Evolutionary conservation across 2,329 filamentous ascomycete genomes (phyloP).

Genomic region (Colletotrichum siamense): DNA sequence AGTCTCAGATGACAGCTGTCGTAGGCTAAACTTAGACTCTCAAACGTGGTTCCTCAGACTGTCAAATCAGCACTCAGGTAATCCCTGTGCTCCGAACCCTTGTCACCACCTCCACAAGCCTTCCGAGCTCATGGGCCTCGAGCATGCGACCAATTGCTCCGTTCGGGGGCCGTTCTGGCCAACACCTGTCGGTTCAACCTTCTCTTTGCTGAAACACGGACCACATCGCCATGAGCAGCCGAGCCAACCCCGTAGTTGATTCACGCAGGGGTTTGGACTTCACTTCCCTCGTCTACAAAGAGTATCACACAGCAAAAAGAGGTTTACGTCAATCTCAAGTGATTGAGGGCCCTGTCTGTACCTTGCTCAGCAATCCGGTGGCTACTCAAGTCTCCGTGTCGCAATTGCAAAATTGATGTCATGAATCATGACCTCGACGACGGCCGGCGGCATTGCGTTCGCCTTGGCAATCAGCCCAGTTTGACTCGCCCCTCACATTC

Average conservation of each 20-base stretch:
- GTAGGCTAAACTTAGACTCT: slow-evolving; percentile 17
- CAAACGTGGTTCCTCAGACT: neutral
- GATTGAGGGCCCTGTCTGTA: neutral
- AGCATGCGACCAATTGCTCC: neutral
- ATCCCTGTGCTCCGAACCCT: neutral
- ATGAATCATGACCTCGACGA: neutral
- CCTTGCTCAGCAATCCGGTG: neutral
- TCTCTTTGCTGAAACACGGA: neutral
- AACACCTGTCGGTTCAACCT: slow-evolving; percentile 3
- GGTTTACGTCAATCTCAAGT: neutral
- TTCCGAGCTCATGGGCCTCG: neutral
- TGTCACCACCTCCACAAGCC: neutral
- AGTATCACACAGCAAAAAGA: neutral
- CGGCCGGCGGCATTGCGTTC: neutral
- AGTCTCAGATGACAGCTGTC: slow-evolving; percentile 19
- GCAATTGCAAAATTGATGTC: neutral
- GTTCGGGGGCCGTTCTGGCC: neutral
- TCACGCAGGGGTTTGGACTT: neutral
- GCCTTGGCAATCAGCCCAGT: slow-evolving; percentile 18
- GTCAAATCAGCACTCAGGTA: neutral
- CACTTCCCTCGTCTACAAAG: neutral
- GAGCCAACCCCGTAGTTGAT: neutral
- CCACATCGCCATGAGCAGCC: neutral
- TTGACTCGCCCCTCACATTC: neutral
- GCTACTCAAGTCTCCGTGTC: neutral